Percentiles rank a stretch among this genome's conserved stretches.
Evolutionary conservation across 345 rosid genomes (phyloP).

Genomic region (Linum usitatissimum): DNA sequence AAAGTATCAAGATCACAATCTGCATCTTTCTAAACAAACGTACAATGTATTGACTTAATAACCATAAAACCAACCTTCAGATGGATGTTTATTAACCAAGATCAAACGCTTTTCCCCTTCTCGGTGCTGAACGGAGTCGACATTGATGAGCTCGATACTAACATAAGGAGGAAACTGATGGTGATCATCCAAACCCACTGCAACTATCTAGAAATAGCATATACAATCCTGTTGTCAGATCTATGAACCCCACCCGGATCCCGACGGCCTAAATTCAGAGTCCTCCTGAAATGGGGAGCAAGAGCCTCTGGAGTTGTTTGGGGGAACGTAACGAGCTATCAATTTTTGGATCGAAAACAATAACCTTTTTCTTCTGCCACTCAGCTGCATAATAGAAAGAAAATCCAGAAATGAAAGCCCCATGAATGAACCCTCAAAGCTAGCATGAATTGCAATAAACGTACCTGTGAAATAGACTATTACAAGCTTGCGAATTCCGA

Average conservation of each 20-base stretch:
- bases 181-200: conserved; percentile 11
- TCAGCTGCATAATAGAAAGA: too few relatives aligned
- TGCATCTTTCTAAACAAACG: neutral
- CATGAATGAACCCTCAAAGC: too few relatives aligned
- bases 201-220: conserved; percentile 20
- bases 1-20: neutral
- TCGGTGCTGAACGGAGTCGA: conserved; percentile 2
- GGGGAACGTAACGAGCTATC: conserved; percentile 2
- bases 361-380: neutral
- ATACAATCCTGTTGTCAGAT: conserved; percentile 6
- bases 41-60: neutral
- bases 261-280: neutral
- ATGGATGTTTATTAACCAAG: conserved; percentile 10
- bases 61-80: conserved; percentile 11
- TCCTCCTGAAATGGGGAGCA: neutral
- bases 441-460: neutral
- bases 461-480: neutral
- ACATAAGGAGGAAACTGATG: conserved; percentile 13
- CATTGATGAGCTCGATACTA: conserved; percentile 11
- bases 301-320: conserved; percentile 16
- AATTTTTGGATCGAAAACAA: neutral
- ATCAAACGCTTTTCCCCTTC: conserved; percentile 15
- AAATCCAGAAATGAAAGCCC: too few relatives aligned
- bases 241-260: neutral
- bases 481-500: neutral